A percentile compares a stretch with the other conserved stretches of the same genome.
Conservation (phyloP, 2,329 filamentous ascomycete genomes). For the Trichophyton benhamiae region DNA sequence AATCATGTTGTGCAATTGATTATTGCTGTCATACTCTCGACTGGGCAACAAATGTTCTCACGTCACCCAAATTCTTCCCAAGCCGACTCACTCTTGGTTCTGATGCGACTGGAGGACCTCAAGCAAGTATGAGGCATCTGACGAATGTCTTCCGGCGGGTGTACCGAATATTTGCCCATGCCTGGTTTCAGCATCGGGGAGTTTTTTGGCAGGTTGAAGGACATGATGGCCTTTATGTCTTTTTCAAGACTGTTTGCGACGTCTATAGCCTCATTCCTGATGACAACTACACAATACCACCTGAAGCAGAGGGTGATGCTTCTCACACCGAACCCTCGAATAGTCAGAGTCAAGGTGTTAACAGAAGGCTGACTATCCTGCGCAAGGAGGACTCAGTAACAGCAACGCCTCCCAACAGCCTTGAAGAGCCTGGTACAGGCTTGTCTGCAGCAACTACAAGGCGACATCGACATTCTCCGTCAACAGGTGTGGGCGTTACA, state of each 20-base stretch:
- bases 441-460: conserved; percentile 52
- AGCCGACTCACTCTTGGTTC: conserved; percentile 57
- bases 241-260: conserved; percentile 97
- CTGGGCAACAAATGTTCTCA: conserved; percentile 91
- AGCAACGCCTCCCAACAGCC: conserved; percentile 16
- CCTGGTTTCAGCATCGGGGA: conserved; percentile 93
- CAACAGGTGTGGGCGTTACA: conserved; percentile 58
- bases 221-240: conserved; percentile 81
- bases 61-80: conserved; percentile 88
- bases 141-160: conserved; percentile 90
- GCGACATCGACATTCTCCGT: conserved; percentile 55
- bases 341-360: conserved; percentile 11
- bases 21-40: conserved; percentile 98
- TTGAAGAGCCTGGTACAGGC: not conserved
- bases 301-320: conserved; percentile 67
- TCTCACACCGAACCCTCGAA: not conserved
- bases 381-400: conserved; percentile 31
- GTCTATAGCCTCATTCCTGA: conserved; percentile 76
- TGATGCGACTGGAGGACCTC: conserved; percentile 30
- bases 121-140: conserved; percentile 50
- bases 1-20: conserved; percentile 94
- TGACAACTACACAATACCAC: conserved; percentile 90
- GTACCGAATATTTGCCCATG: conserved; percentile 94
- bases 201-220: conserved; percentile 92
- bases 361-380: conserved; percentile 18